A percentile compares a stretch with the other conserved stretches of the same genome.
These are phyloP conservation scores for Daphne laureola DNA, from an alignment of 441 rosid genomes.

Conservation along the genomic window DNA sequence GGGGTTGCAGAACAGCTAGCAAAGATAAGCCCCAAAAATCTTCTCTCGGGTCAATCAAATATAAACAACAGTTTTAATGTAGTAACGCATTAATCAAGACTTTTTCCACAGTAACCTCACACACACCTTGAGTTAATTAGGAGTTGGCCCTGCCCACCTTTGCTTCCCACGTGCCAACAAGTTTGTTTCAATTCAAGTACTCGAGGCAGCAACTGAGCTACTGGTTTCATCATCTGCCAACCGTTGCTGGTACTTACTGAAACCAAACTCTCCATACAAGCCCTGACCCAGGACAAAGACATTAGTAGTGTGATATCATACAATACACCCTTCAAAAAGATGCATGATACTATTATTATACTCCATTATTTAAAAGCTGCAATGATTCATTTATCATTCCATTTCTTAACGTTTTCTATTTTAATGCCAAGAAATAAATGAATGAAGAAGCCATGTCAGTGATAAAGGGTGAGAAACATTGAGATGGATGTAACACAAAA, in stretches of 20 bases:
- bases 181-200: conserved; percentile 15
- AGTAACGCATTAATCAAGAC: conserved; percentile 3
- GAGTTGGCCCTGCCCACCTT: conserved; percentile 6
- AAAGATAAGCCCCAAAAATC: conserved; percentile 12
- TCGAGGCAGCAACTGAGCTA: conserved; percentile 17
- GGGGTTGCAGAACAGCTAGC: conserved; percentile 40
- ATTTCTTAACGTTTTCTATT: neutral
- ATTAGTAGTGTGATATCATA: too few relatives aligned
- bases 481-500: too few relatives aligned
- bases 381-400: neutral
- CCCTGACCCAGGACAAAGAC: conserved; percentile 37
- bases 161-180: conserved; percentile 11
- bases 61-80: conserved; percentile 7
- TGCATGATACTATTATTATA: too few relatives aligned
- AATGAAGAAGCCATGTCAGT: neutral
- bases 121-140: too few relatives aligned
- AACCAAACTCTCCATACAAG: conserved; percentile 50
- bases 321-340: too few relatives aligned
- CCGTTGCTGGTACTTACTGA: conserved; percentile 28
- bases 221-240: conserved; percentile 10
- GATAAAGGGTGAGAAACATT: too few relatives aligned
- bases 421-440: neutral
- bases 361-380: too few relatives aligned
- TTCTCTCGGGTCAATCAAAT: conserved; percentile 15
- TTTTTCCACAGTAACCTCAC: conserved; percentile 12